Base-by-base conservation (phyloP, 805 yeast genomes). In the Wickerhamomyces queroliae region DNA sequence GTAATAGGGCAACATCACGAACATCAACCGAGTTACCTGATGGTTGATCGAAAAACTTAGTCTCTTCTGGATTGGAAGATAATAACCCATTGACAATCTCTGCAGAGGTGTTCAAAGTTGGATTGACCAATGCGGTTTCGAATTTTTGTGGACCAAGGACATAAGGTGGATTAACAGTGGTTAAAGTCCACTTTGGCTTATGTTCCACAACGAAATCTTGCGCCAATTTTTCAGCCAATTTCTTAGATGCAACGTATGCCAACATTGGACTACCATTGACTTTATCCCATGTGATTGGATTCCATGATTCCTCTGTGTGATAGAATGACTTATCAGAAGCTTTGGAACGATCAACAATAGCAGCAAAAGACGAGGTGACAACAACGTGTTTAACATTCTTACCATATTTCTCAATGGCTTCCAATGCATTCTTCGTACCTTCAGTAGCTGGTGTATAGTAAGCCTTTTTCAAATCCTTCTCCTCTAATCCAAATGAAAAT, bases 141-240 rank as follows among this genome's bases (percentile, higher is more conserved):
- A 74, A 72, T 17, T 64, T 67, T 49, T 77, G 79, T 7, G 84
- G 84, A 4, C 84, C 85, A 47, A 75, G 69, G 1, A 77, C 81
- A 53, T 62, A 74, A 11, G 71, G 69, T 9, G 84, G 83, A 46
- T 74, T 73, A 19, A 78, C 67, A 3, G 74, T 64, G 28, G 70
- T 61, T 37, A 77, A 50, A 27, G 63, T 62, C 56, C 77, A 65
- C 37, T 53, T 50, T 39, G 52, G 43, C 28, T 56, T 53, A 18
- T 58, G 48, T 31, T 49, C 57, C 36, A 53, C 40, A 20, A 62
- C 42, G 34, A 70, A 56, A 27, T 72, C 68, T 83, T 83, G 77
- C 7, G 79, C 80, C 1, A 73, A 70, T 38, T 61, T 57, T 55
- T 78, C 83, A 10, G 81, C 80, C 44, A 70, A 68, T 22, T 68